Evolutionary conservation across 345 rosid species (phyloP).

Genomic region (Bruguiera parviflora): DNA sequence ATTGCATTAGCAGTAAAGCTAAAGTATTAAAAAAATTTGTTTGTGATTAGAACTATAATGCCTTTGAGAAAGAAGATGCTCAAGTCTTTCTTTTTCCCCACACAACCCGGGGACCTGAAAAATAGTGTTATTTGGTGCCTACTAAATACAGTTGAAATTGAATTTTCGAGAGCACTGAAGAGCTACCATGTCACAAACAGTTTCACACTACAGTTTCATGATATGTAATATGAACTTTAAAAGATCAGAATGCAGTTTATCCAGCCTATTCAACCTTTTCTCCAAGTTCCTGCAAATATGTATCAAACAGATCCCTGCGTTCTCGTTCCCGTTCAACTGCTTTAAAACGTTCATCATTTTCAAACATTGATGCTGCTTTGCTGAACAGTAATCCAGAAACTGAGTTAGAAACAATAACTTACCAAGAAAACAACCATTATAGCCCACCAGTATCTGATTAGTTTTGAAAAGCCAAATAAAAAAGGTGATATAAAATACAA

Average conservation of each 20-base stretch:
- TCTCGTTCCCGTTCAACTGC: conserved; percentile 88
- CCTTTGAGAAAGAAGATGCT: too few species aligned
- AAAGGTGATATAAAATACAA: conserved; percentile 25
- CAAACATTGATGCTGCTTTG: conserved; percentile 67
- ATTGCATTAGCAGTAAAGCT: too few species aligned
- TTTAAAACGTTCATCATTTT: conserved; percentile 81
- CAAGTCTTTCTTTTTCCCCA: too few species aligned
- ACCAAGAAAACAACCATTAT: conserved; percentile 9
- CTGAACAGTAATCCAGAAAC: conserved; percentile 43
- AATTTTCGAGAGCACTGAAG: too few species aligned
- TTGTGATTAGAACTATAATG: too few species aligned
- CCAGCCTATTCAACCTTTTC: conserved; percentile 52
- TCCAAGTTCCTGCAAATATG: conserved; percentile 59
- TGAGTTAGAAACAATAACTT: conserved; percentile 19
- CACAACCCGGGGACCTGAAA: too few species aligned
- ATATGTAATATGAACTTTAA: background rate
- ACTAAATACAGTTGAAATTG: too few species aligned
- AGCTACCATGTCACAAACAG: background rate
- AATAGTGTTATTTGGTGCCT: too few species aligned
- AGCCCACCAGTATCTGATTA: background rate
- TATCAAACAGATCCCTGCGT: conserved; percentile 77
- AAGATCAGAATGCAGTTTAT: background rate
- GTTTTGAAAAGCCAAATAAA: background rate
- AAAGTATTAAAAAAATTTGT: too few species aligned
- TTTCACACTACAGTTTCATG: background rate